phyloP scores from a whole-genome alignment of 768 basidiomycete genomes.

The Leucogyrophana mollusca region DNA sequence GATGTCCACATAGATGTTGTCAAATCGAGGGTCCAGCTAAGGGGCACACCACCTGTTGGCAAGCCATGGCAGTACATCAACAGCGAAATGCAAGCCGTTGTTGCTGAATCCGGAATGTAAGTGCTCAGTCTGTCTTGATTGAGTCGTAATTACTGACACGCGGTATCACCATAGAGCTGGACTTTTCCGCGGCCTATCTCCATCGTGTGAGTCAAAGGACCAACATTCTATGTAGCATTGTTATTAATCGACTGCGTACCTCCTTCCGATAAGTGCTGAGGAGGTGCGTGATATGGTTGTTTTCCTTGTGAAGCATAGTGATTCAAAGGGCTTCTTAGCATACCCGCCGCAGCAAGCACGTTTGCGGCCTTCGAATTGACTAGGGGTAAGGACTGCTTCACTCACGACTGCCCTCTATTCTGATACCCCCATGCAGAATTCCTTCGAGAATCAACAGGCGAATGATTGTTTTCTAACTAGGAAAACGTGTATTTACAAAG shows the following conservation, averaged over 20 bases:
- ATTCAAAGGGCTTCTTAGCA: constrained; percentile 42
- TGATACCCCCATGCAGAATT: constrained; percentile 11
- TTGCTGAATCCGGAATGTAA: constrained; percentile 73
- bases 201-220: constrained; percentile 64
- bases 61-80: constrained; percentile 77
- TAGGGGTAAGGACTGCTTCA: constrained; percentile 48
- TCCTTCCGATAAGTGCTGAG: constrained; percentile 47
- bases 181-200: constrained; percentile 72
- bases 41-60: constrained; percentile 68
- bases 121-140: constrained; percentile 25
- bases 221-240: not conserved
- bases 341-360: constrained; percentile 88
- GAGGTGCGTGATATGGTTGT: constrained; percentile 54
- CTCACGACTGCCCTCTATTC: too few relatives aligned
- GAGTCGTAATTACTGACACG: not conserved
- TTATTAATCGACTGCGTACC: not conserved
- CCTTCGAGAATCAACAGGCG: constrained; percentile 23
- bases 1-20: constrained; percentile 64
- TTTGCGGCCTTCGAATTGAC: constrained; percentile 89
- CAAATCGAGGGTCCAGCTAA: constrained; percentile 87
- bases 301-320: too few relatives aligned
- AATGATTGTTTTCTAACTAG: not conserved
- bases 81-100: constrained; percentile 61
- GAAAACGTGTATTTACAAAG: too few relatives aligned
- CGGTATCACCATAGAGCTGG: constrained; percentile 45